Evolutionary conservation across 305 asterid species (phyloP).

Genomic region (Rubia balearica): DNA sequence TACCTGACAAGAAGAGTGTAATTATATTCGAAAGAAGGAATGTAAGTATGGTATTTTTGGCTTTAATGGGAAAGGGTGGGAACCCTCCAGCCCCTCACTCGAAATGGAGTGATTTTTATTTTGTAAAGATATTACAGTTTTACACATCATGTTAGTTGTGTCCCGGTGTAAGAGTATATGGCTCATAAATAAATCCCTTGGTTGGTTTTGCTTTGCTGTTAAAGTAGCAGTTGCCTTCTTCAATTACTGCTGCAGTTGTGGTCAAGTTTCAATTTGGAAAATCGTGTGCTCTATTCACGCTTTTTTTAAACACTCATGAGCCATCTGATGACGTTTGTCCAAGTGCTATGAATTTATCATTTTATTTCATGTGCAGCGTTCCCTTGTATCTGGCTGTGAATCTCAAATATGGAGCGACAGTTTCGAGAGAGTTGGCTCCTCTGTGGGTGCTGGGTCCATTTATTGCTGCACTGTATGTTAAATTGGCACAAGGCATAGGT

Average conservation of each 20-base stretch:
- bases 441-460: conserved; percentile 86
- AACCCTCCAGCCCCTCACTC: not conserved
- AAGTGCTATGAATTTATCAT: conserved; percentile 7
- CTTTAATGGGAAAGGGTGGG: not conserved
- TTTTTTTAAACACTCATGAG: not conserved
- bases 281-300: too few species aligned
- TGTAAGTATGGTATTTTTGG: not conserved
- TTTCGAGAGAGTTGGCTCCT: conserved; percentile 71
- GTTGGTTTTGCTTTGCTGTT: not conserved
- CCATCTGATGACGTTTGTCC: conserved; percentile 7
- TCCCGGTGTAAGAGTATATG: not conserved
- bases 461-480: conserved; percentile 50
- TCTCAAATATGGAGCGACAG: conserved; percentile 57
- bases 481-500: conserved; percentile 45
- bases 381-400: conserved; percentile 63
- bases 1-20: not conserved
- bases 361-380: conserved; percentile 46
- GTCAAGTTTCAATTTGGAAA: not conserved
- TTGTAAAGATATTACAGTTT: not conserved
- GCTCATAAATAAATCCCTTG: not conserved
- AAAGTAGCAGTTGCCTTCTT: not conserved
- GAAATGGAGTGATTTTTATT: not conserved
- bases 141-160: not conserved
- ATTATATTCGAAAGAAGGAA: not conserved
- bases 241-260: not conserved